Evolutionary conservation across 2,329 filamentous ascomycete genomes (phyloP), one percentile per base, ranked within the genome.

Genomic region (Verticillium longisporum): DNA sequence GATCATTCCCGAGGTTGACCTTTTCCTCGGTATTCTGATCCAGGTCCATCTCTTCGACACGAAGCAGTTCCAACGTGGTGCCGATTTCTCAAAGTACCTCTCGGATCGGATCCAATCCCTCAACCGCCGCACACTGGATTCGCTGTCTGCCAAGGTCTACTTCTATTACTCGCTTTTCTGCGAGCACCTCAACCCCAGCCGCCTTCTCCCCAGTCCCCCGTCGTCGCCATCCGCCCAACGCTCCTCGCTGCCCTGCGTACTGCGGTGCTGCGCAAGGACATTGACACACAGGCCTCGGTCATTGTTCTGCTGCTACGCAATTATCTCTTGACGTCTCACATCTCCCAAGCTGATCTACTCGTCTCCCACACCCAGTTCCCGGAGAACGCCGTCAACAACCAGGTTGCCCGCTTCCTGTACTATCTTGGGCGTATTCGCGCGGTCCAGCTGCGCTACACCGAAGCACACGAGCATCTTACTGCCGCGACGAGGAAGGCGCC

Each of bases 151-250:
- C 66, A 96, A 96, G 77, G 92, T 94, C 65, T 99, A 97, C 83
- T 98, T 97, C 78, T 99, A 99, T 82, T 97, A 92, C 78, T 92
- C 92, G 31, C 83, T 98, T 69, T 98, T 98, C 81, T 92, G 89
- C 78, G 95, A 99, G 82, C 88, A 96, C 75, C 85, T 96, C 64
- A 86, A 88, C 63, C 93, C 26, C 85, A 94, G 65, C 91, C 95
- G 55, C 93, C 94, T 31, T 97, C 93, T 59, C 89, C 92, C 61
- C 88, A 91, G 70, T 96, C 93, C 6, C 89, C 92, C 3, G 86
- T 97, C 66, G 90, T 97, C 64, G 83, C 88, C 50, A 92, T 97
- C 70, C 89, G 95, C 62, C 91, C 93, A 61, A 89, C 88, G 65
- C 84, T 99, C 58, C 86, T 99, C 60, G 88, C 91, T 60, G 94